A percentile compares a stretch with the other conserved stretches of the same genome.
These are phyloP conservation scores for Leptographium flavum DNA, from an alignment of 2,329 filamentous ascomycete species.

Conservation along the genomic window DNA sequence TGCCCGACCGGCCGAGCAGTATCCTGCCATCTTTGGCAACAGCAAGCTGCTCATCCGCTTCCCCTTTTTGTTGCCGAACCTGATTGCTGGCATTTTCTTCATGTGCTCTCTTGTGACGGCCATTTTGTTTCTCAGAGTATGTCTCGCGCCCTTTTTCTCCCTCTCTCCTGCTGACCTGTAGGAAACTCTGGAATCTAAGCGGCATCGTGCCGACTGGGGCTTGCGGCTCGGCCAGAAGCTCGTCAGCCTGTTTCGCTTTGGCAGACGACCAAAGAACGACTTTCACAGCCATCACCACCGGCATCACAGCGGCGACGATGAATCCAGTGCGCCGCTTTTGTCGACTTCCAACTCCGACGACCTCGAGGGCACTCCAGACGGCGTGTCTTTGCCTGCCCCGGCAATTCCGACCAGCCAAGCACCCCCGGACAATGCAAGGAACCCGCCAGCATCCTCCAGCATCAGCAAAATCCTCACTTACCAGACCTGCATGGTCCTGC, in stretches of 20 bases:
- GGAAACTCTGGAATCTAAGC: constrained; percentile 69
- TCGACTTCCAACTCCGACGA: constrained; percentile 18
- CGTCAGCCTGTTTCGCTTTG: constrained; percentile 17
- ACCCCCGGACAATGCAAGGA: neutral
- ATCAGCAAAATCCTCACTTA: constrained; percentile 16
- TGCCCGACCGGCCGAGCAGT: constrained; percentile 63
- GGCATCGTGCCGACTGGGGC: constrained; percentile 58
- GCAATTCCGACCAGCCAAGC: neutral
- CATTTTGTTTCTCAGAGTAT: constrained; percentile 59
- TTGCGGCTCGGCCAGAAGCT: constrained; percentile 58
- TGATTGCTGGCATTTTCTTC: constrained; percentile 66
- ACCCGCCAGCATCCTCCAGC: neutral
- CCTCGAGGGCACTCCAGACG: constrained; percentile 1
- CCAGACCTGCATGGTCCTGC: constrained; percentile 27
- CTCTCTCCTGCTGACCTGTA: constrained; percentile 15
- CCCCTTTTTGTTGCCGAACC: constrained; percentile 74
- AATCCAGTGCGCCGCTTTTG: constrained; percentile 41
- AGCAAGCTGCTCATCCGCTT: constrained; percentile 56
- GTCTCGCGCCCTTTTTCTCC: constrained; percentile 1
- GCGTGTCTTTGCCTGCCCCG: neutral
- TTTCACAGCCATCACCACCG: constrained; percentile 19
- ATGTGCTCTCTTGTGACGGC: constrained; percentile 61
- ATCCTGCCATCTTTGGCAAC: constrained; percentile 55
- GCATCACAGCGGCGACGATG: constrained; percentile 37
- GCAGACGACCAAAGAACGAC: constrained; percentile 2